phyloP scores from a whole-genome alignment of 2,329 filamentous ascomycete genomes.

The Fusarium sp. region DNA sequence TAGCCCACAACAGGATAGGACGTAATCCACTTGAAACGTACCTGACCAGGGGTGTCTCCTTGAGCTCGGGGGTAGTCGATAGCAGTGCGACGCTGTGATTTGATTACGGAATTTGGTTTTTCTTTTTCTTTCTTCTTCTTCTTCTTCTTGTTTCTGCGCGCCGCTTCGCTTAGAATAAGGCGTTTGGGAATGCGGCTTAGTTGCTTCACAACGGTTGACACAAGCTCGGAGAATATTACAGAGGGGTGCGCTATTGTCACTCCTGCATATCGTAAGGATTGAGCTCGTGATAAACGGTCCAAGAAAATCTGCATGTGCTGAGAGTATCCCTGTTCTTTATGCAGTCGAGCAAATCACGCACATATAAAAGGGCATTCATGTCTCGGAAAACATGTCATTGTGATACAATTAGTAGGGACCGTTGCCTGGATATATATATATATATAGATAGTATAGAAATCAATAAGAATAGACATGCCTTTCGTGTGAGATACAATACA shows the following conservation, averaged over 20 bases:
- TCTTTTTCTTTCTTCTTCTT: conserved; percentile 7
- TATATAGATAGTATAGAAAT: no score
- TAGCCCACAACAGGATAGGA: conserved; percentile 28
- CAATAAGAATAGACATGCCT: conserved; percentile 1
- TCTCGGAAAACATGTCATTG: conserved; percentile 11
- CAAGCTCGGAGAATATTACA: conserved; percentile 18
- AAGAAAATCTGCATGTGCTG: conserved; percentile 18
- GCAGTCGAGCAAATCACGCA: conserved; percentile 6
- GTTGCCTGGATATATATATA: conserved; percentile 7
- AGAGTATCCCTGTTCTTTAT: conserved; percentile 20
- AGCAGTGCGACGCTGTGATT: conserved; percentile 32
- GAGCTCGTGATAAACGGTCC: conserved; percentile 12
- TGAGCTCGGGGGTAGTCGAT: conserved; percentile 14
- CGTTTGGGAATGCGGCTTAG: conserved; percentile 8
- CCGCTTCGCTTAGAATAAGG: conserved; percentile 2
- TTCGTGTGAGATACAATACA: not conserved
- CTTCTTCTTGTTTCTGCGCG: not conserved
- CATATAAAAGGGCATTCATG: conserved; percentile 17
- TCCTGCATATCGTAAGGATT: conserved; percentile 5
- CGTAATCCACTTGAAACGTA: conserved; percentile 33
- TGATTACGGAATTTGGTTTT: conserved; percentile 8
- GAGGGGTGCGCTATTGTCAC: not conserved
- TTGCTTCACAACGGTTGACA: conserved; percentile 10
- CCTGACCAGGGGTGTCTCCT: conserved; percentile 20
- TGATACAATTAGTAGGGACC: conserved; percentile 1